Conservation (phyloP, 345 rosid genomes). For the Citrus glauca region DNA sequence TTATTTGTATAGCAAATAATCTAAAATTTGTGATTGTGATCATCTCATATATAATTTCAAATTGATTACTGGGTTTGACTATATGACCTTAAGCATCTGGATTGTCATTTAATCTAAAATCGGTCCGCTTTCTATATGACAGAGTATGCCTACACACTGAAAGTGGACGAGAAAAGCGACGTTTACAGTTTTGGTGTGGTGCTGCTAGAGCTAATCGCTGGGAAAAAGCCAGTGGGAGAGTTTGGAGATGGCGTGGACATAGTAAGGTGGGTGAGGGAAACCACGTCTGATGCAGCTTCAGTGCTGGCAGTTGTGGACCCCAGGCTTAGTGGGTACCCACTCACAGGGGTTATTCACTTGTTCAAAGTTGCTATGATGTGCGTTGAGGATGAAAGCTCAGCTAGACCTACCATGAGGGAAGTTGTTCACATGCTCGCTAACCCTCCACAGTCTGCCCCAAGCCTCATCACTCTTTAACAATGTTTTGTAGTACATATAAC, state of each 20-base stretch:
- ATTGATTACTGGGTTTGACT: background rate
- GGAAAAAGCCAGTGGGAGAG: constrained; percentile 84
- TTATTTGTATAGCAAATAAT: background rate
- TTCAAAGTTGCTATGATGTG: constrained; percentile 80
- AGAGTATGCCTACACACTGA: constrained; percentile 90
- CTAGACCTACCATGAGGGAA: constrained; percentile 88
- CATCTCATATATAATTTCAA: background rate
- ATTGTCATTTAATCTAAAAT: background rate
- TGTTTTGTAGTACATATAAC: constrained; percentile 2
- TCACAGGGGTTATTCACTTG: constrained; percentile 54
- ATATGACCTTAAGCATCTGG: background rate
- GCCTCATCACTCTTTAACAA: constrained; percentile 25
- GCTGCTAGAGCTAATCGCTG: constrained; percentile 74
- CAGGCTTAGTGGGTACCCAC: constrained; percentile 60
- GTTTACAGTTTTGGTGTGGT: constrained; percentile 93
- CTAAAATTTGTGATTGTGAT: background rate
- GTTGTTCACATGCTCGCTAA: constrained; percentile 78
- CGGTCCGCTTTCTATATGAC: constrained; percentile 8
- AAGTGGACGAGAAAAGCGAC: constrained; percentile 88
- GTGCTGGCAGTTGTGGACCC: constrained; percentile 63
- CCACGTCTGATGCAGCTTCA: constrained; percentile 48
- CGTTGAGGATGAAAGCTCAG: constrained; percentile 62
- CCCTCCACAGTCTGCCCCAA: constrained; percentile 48
- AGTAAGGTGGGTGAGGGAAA: constrained; percentile 84
- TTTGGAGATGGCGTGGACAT: constrained; percentile 97